A percentile compares a stretch with the other conserved stretches of the same genome.
These are phyloP conservation scores for Exophiala spinifera DNA, from an alignment of 2,329 filamentous ascomycete genomes.

Conservation along the genomic window DNA sequence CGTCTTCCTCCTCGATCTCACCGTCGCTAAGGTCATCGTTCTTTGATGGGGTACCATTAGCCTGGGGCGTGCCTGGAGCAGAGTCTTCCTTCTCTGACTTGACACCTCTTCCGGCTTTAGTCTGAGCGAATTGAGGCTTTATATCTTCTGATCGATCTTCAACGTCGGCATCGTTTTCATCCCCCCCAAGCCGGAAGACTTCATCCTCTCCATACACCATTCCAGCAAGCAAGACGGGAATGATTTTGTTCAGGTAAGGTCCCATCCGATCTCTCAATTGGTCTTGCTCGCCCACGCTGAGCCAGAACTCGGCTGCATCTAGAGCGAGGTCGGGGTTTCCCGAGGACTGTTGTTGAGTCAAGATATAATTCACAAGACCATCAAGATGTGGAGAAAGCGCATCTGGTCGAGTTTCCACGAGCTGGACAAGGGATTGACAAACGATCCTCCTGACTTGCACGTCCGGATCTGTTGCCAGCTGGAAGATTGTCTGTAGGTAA, in stretches of 20 bases:
- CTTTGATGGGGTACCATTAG: conserved; percentile 54
- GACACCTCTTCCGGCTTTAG: conserved; percentile 54
- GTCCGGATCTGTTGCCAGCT: conserved; percentile 71
- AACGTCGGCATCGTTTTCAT: conserved; percentile 83
- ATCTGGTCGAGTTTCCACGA: conserved; percentile 86
- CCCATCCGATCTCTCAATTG: conserved; percentile 71
- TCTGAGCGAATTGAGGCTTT: conserved; percentile 84
- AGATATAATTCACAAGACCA: conserved; percentile 88
- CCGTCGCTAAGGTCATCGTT: conserved; percentile 79
- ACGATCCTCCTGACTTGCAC: conserved; percentile 87
- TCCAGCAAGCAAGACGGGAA: conserved; percentile 84
- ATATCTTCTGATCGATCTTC: conserved; percentile 90
- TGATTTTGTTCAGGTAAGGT: conserved; percentile 77
- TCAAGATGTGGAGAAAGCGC: conserved; percentile 85
- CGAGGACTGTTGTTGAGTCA: conserved; percentile 76
- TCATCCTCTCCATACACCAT: conserved; percentile 98
- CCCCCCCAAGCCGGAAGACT: conserved; percentile 76
- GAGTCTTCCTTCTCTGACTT: conserved; percentile 36
- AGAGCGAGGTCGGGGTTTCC: conserved; percentile 87
- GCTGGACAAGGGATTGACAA: conserved; percentile 85
- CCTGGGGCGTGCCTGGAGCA: conserved; percentile 37
- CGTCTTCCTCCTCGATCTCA: conserved; percentile 73
- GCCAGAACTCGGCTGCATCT: conserved; percentile 96
- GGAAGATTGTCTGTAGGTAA: conserved; percentile 78
- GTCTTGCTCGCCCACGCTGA: conserved; percentile 85